Evolutionary conservation across 2,329 filamentous ascomycete genomes (phyloP).

Genomic region (Hymenoscyphus scutula): DNA sequence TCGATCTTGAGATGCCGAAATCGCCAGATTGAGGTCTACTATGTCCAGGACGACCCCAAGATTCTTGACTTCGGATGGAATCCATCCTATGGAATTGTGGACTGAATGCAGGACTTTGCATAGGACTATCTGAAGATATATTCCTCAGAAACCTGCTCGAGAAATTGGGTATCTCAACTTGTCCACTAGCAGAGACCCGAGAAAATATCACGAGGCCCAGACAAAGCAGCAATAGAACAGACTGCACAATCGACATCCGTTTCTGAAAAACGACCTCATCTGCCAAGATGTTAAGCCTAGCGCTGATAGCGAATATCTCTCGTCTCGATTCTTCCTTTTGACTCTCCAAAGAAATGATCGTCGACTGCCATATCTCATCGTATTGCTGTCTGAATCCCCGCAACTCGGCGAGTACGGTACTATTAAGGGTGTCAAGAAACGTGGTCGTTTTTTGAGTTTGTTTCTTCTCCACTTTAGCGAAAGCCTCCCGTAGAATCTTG

Average conservation of each 20-base stretch:
- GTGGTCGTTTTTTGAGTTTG: constrained; percentile 79
- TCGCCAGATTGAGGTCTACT: constrained; percentile 21
- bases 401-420: constrained; percentile 79
- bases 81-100: constrained; percentile 21
- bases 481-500: constrained; percentile 80
- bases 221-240: constrained; percentile 80
- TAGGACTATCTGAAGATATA: constrained; percentile 23
- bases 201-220: constrained; percentile 85
- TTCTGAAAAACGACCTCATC: constrained; percentile 88
- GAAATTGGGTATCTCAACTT: constrained; percentile 27
- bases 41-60: constrained; percentile 22
- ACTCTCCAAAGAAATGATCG: constrained; percentile 84
- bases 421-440: constrained; percentile 83
- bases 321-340: constrained; percentile 81
- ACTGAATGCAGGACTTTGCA: constrained; percentile 29
- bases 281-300: constrained; percentile 81
- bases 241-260: constrained; percentile 90
- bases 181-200: constrained; percentile 44
- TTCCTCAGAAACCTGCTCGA: constrained; percentile 24
- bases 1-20: constrained; percentile 13
- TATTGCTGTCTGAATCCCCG: constrained; percentile 79
- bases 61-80: constrained; percentile 11
- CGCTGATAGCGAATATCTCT: constrained; percentile 78
- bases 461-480: constrained; percentile 80
- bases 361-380: constrained; percentile 95